These are phyloP conservation scores for Onygenales sp. DNA, from an alignment of 2,329 filamentous ascomycete genomes.

Conservation along the genomic window DNA sequence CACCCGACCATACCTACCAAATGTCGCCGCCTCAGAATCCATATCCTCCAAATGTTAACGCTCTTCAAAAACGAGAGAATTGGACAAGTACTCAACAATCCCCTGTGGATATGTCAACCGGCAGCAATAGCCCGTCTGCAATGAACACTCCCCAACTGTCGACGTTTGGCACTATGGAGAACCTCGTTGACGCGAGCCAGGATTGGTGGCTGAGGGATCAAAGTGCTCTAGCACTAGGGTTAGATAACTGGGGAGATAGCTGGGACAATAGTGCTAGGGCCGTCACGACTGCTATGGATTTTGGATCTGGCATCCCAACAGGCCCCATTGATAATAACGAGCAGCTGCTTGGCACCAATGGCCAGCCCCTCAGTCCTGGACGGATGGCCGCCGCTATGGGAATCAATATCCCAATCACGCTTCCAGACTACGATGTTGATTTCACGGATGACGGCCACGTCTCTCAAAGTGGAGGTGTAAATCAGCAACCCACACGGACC, in stretches of 20 bases:
- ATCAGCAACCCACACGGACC: not conserved
- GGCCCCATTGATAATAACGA: not conserved
- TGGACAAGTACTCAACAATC: slow-evolving; percentile 3
- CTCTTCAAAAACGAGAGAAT: slow-evolving; percentile 9
- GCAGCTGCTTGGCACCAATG: not conserved
- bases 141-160: slow-evolving; percentile 5
- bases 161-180: slow-evolving; percentile 49
- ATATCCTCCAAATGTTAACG: not conserved
- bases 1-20: not conserved
- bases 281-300: not conserved
- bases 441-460: not conserved
- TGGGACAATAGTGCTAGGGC: slow-evolving; percentile 1
- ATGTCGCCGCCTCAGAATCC: not conserved
- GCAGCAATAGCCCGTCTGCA: slow-evolving; percentile 11
- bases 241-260: slow-evolving; percentile 43
- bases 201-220: slow-evolving; percentile 59
- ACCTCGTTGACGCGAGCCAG: slow-evolving; percentile 53
- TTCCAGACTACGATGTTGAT: not conserved
- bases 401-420: not conserved
- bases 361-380: not conserved
- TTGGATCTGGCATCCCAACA: not conserved
- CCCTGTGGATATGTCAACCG: slow-evolving; percentile 12
- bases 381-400: not conserved
- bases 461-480: not conserved
- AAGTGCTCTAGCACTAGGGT: slow-evolving; percentile 49